Conservation (phyloP, 2,329 filamentous ascomycete species). For the Thyridium curvatum region DNA sequence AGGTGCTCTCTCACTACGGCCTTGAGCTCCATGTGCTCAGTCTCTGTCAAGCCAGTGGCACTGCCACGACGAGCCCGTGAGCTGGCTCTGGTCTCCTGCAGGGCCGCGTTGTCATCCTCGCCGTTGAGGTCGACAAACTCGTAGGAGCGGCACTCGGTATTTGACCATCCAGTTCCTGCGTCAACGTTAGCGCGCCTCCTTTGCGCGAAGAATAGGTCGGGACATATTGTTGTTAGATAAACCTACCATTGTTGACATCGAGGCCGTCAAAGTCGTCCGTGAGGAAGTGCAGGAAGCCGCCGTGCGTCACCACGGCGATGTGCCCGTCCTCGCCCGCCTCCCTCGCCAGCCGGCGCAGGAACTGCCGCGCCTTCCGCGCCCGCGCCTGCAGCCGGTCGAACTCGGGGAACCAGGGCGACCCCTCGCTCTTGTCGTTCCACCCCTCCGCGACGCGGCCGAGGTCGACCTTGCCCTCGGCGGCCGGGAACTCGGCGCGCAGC, state of each 20-base stretch:
- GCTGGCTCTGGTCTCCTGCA: constrained; percentile 44
- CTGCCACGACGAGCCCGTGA: constrained; percentile 37
- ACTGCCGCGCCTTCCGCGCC: constrained; percentile 53
- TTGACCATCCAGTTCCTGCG: constrained; percentile 67
- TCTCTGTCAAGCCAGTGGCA: constrained; percentile 30
- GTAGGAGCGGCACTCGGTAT: constrained; percentile 67
- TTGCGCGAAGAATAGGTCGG: not conserved
- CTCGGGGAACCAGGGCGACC: constrained; percentile 38
- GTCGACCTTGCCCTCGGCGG: constrained; percentile 50
- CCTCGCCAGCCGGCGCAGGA: constrained; percentile 45
- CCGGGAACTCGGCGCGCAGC: constrained; percentile 52
- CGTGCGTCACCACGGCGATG: constrained; percentile 74
- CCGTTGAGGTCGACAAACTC: constrained; percentile 50
- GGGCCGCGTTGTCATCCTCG: constrained; percentile 37
- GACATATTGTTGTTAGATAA: too few relatives aligned
- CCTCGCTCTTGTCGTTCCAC: constrained; percentile 64
- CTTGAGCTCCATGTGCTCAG: constrained; percentile 39
- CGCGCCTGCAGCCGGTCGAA: constrained; percentile 50
- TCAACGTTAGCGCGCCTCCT: not conserved
- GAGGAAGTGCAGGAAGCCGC: constrained; percentile 77
- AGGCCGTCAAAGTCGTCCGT: constrained; percentile 73
- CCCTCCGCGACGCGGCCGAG: constrained; percentile 51
- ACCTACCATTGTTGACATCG: constrained; percentile 30
- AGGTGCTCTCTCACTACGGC: constrained; percentile 27
- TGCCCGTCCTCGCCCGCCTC: constrained; percentile 45